Conservation (phyloP, 805 yeast genomes). For the Candida qinlingensis region DNA sequence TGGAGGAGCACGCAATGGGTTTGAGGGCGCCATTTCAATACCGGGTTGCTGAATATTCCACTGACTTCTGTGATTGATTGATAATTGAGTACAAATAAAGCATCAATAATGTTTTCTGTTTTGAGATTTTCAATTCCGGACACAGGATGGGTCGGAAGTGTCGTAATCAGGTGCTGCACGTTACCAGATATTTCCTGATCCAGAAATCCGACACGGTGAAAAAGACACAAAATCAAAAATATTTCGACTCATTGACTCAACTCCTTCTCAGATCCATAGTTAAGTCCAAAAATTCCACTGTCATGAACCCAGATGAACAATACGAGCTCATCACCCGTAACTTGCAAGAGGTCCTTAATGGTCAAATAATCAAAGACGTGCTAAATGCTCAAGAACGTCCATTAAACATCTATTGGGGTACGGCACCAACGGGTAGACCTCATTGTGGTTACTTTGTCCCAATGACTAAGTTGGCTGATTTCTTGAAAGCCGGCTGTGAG, state of each 20-base stretch:
- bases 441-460: slow-evolving; percentile 99
- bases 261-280: background rate
- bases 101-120: background rate
- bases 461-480: slow-evolving; percentile 93
- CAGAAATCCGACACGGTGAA: background rate
- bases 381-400: slow-evolving; percentile 58
- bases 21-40: slow-evolving; percentile 3
- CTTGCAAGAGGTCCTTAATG: slow-evolving; percentile 80
- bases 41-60: background rate
- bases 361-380: slow-evolving; percentile 66
- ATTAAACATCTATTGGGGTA: slow-evolving; percentile 93
- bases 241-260: background rate
- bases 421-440: slow-evolving; percentile 98
- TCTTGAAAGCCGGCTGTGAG: slow-evolving; percentile 93
- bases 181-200: background rate
- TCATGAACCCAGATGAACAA: slow-evolving; percentile 52
- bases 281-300: slow-evolving; percentile 5
- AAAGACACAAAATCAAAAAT: background rate
- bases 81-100: no score
- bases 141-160: background rate
- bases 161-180: background rate
- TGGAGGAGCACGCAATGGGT: slow-evolving; percentile 4
- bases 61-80: background rate
- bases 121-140: background rate
- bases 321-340: slow-evolving; percentile 74